Base-by-base conservation (phyloP, 1,139 yeast genomes). In the Blastobotrys capitulatus region DNA sequence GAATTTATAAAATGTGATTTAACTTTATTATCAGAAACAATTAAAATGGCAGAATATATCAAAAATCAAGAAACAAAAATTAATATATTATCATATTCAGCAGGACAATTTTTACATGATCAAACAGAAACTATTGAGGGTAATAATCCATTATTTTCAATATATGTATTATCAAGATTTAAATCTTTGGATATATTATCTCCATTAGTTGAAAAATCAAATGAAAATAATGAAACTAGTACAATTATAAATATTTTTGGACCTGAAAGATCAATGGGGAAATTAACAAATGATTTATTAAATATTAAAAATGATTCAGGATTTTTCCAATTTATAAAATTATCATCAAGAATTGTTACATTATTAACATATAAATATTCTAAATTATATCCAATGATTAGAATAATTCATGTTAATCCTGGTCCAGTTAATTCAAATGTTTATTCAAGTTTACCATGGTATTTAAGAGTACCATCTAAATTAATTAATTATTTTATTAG, bases 131-230 rank as follows among this genome's bases (percentile, higher is more conserved):
- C 63, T 5, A 31, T 47, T 1, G 69, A 65, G 49, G 69, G 68
- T 1, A 32, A 59, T 6, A 67, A 63, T 31, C 32, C 38, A 32
- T 57, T 57, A 44, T 44, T 62, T 52, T 55, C 63, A 7, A 46
- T 61, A 8, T 55, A 56, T 34, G 64, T 62, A 48, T 63, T 63
- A 47, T 55, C 60, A 2, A 56, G 69, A 27, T 59, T 62, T 66
- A 47, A 57, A 22, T 46, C 59, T 16, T 54, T 56, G 13, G 46
- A 50, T 2, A 54, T 53, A 19, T 52, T 65, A 38, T 15, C 59
- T 26, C 61, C 65, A 12, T 53, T 62, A 41, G 44, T 65, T 19
- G 48, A 53, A 20, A 48, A 49, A 12, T 63, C 67, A 13, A 58
- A 55, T 10, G 56, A 56, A 12, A 34, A 20, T n/a, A 55, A 52